Percentiles rank a stretch among this genome's conserved stretches.
These are phyloP conservation scores for Aspergillus fumigatiaffinis DNA, from an alignment of 2,329 filamentous ascomycete species.

Conservation along the genomic window DNA sequence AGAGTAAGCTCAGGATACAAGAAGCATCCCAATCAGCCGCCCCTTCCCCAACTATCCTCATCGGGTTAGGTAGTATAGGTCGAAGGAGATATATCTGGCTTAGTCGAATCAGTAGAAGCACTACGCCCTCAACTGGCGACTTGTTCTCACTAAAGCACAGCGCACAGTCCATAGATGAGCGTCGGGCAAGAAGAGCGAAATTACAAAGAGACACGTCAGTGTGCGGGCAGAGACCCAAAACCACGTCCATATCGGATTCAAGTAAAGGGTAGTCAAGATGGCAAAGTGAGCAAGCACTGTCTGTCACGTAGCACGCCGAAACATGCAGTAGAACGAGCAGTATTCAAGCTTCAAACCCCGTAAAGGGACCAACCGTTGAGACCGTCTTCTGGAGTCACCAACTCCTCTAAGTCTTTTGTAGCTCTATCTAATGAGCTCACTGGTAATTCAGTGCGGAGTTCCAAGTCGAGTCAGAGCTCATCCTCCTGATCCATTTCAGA, in stretches of 20 bases:
- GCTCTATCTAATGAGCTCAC: slow-evolving; percentile 39
- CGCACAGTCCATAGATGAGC: neutral
- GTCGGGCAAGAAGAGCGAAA: neutral
- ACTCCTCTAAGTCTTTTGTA: slow-evolving; percentile 13
- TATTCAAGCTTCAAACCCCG: slow-evolving; percentile 45
- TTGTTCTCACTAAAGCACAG: neutral
- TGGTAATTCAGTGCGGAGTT: slow-evolving; percentile 59
- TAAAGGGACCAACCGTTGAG: slow-evolving; percentile 66
- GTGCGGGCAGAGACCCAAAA: neutral
- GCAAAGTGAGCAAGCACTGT: slow-evolving; percentile 8
- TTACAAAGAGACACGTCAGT: neutral
- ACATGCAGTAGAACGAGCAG: neutral
- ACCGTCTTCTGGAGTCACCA: slow-evolving; percentile 27
- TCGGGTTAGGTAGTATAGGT: neutral
- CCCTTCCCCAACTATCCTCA: neutral
- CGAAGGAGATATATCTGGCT: neutral
- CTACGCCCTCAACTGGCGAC: neutral
- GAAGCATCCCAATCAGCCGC: neutral
- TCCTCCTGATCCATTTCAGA: slow-evolving; percentile 89
- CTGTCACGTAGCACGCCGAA: neutral
- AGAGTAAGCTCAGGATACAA: neutral
- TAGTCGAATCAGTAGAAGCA: neutral
- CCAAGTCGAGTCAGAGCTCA: slow-evolving; percentile 73
- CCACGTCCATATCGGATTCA: neutral
- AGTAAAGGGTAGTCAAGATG: neutral